These are phyloP conservation scores for Clitoria ternatea DNA, from an alignment of 306 rosid genomes.

Conservation along the genomic window DNA sequence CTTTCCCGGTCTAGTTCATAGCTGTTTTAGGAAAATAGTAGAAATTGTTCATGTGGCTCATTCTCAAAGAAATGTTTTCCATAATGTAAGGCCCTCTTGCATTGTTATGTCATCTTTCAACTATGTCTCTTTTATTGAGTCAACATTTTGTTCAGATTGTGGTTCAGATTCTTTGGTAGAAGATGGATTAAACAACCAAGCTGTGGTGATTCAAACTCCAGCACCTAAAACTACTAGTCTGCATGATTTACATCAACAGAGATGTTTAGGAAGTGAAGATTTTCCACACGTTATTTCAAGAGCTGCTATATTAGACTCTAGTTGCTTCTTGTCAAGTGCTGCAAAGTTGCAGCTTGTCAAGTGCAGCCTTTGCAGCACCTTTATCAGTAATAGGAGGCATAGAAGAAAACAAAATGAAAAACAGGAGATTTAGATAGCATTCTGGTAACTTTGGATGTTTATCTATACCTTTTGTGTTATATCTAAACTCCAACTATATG, in stretches of 20 bases:
- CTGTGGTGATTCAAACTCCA: slow-evolving; percentile 36
- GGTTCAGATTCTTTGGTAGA: slow-evolving; percentile 61
- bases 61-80: slow-evolving; percentile 73
- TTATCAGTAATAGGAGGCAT: slow-evolving; percentile 44
- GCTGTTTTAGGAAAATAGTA: slow-evolving; percentile 72
- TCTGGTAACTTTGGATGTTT: no score
- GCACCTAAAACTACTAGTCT: slow-evolving; percentile 31
- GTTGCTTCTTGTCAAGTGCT: no score
- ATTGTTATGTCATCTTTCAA: slow-evolving; percentile 78
- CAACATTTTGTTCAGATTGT: slow-evolving; percentile 69
- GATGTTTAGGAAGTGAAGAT: slow-evolving; percentile 42
- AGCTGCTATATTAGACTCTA: slow-evolving; percentile 46
- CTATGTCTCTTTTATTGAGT: slow-evolving; percentile 67
- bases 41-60: slow-evolving; percentile 69
- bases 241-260: slow-evolving; percentile 28
- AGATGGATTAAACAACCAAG: slow-evolving; percentile 37
- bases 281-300: slow-evolving; percentile 36
- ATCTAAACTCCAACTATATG: no score
- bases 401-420: slow-evolving; percentile 46
- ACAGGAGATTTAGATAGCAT: no score
- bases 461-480: no score
- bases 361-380: slow-evolving; percentile 46
- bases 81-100: slow-evolving; percentile 80
- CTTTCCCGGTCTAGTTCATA: no score
- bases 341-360: slow-evolving; percentile 70